These are phyloP conservation scores for Colletotrichum australisinense DNA, from an alignment of 2,329 filamentous ascomycete genomes.

Conservation along the genomic window DNA sequence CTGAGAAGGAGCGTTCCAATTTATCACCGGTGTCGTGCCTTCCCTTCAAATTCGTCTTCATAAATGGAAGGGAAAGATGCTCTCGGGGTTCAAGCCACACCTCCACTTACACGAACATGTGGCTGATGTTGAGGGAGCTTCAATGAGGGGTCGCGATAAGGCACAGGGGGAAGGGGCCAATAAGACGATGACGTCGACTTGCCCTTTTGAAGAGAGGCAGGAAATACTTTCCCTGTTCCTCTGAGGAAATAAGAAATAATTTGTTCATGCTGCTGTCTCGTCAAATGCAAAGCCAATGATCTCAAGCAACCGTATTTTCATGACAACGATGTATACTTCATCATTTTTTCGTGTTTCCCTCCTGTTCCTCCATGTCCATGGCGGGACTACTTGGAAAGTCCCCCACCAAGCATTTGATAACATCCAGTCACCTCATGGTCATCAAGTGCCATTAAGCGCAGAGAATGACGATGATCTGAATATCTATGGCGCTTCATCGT, in stretches of 20 bases:
- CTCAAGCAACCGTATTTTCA: neutral
- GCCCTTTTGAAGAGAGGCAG: neutral
- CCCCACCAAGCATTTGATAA: conserved; percentile 13
- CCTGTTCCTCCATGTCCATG: neutral
- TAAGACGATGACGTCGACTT: neutral
- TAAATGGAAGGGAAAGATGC: neutral
- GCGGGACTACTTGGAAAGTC: conserved; percentile 19
- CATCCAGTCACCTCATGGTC: conserved; percentile 10
- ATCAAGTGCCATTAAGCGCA: conserved; percentile 33
- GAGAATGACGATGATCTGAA: conserved; percentile 32
- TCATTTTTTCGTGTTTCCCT: neutral
- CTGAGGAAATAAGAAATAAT: too few species aligned
- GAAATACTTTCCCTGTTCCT: neutral
- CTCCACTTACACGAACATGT: neutral
- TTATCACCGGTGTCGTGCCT: neutral
- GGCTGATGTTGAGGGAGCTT: neutral
- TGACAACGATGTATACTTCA: neutral
- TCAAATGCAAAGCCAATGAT: too few species aligned
- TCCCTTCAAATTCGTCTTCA: neutral
- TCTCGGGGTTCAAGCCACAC: conserved; percentile 1
- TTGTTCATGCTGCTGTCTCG: too few species aligned
- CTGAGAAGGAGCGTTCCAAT: neutral
- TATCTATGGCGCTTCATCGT: conserved; percentile 29
- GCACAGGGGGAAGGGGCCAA: neutral
- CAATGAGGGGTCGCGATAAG: conserved; percentile 1